Conservation (phyloP, 257 asterid genomes). For the Solanum ossicruentum region DNA sequence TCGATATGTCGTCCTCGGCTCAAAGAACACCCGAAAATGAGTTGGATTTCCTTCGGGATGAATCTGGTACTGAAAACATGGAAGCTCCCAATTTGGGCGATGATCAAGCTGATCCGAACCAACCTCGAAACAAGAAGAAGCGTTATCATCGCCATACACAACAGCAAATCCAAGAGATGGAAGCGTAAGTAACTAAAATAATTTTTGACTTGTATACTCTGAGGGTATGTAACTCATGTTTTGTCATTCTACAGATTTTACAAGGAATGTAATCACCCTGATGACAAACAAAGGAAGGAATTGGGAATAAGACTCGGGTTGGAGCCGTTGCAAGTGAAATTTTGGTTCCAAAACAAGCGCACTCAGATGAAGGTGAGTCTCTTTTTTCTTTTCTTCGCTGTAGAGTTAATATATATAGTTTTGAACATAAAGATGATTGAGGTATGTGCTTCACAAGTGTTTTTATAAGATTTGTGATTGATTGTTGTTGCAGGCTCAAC, state of each 20-base stretch:
- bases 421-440: not conserved
- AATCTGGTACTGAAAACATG: constrained; percentile 53
- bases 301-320: constrained; percentile 58
- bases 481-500: constrained; percentile 34
- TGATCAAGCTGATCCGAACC: constrained; percentile 52
- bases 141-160: constrained; percentile 73
- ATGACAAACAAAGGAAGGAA: constrained; percentile 88
- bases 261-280: constrained; percentile 92
- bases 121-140: constrained; percentile 52
- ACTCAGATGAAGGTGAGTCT: constrained; percentile 67
- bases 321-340: constrained; percentile 83
- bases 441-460: not conserved
- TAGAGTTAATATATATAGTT: not conserved
- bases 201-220: not conserved
- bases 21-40: constrained; percentile 42
- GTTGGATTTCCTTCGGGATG: constrained; percentile 40
- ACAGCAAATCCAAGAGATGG: constrained; percentile 71
- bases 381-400: not conserved
- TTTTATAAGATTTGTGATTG: not conserved
- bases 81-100: constrained; percentile 45
- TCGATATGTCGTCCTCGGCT: constrained; percentile 21
- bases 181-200: constrained; percentile 20
- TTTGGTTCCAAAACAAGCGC: constrained; percentile 96
- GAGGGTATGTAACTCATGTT: not conserved
- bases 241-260: constrained; percentile 27